phyloP scores from a whole-genome alignment of 768 basidiomycete species.

The Naganishia onofrii region DNA sequence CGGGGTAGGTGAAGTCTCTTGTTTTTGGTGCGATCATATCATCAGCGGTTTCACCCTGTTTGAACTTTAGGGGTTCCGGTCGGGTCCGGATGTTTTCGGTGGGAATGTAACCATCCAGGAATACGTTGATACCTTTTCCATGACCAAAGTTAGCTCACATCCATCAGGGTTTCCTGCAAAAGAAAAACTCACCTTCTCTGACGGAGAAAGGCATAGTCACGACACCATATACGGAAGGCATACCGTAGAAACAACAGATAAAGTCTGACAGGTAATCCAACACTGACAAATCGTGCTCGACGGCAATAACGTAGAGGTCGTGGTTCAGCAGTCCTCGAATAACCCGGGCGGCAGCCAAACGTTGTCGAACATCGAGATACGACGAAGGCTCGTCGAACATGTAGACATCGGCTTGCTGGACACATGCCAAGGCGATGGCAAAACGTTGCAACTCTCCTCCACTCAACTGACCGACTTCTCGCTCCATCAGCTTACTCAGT shows the following conservation, averaged over 20 bases:
- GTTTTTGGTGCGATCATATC: constrained; percentile 83
- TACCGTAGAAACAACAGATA: constrained; percentile 95
- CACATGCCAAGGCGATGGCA: constrained; percentile 95
- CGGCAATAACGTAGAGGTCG: constrained; percentile 88
- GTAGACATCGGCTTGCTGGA: constrained; percentile 93
- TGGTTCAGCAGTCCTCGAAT: constrained; percentile 81
- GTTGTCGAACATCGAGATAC: constrained; percentile 95
- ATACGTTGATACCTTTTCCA: constrained; percentile 88
- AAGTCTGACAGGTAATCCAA: constrained; percentile 98
- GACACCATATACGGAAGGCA: constrained; percentile 94
- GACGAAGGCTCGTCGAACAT: constrained; percentile 99
- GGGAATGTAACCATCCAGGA: constrained; percentile 96
- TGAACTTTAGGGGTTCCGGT: constrained; percentile 91
- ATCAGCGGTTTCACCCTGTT: constrained; percentile 94
- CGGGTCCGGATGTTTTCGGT: constrained; percentile 98
- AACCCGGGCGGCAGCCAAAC: constrained; percentile 88
- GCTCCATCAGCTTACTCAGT: constrained; percentile 76
- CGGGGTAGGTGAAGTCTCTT: constrained; percentile 82
- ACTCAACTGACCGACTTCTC: constrained; percentile 80
- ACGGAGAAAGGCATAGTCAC: constrained; percentile 99
- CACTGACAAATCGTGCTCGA: constrained; percentile 98
- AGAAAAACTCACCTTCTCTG: constrained; percentile 70
- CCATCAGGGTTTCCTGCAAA: not conserved
- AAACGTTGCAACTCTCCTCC: constrained; percentile 98
- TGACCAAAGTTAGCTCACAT: not conserved